Evolutionary conservation across 2,329 filamentous ascomycete species (phyloP), one percentile per base, ranked within the genome.

Genomic region (Fusarium sp.): DNA sequence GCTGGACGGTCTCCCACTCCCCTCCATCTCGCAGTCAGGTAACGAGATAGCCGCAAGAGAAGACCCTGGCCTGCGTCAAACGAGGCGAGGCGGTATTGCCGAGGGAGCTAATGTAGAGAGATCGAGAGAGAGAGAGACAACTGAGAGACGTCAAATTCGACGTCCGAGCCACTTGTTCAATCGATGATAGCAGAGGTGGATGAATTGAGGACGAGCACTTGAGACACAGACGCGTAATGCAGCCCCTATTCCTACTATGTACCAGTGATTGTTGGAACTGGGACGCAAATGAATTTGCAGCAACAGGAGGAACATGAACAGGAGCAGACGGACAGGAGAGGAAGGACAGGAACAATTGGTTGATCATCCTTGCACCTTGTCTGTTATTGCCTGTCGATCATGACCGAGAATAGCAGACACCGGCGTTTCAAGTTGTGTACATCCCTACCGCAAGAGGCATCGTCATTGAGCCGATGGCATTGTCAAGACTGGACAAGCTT

Each of bases 401-500:
- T 67, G 69, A 48, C 76, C 63, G 22, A 66, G 66, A 65, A 67
- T 41, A 78, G 76, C 57, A 80, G 75, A 74, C 75, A 61, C 72
- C 73, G 75, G 75, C 77, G 81, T 83, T 83, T 83, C 81, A 83
- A 75, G 79, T 65, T 44, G 38, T 24, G 78, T 72, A 39, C 49
- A 82, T 81, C 80, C 76, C 75, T 81, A 68, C 81, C 74, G 28
- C 36, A 78, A 74, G 66, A 60, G 70, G 79, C 20, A 78, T 70
- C 60, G 66, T 71, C 63, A 67, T 76, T 52, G 52, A 66, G 60
- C 64, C 69, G 77, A 72, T 72, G 69, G 70, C 73, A 77, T 79
- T 82, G 80, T 81, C 80, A 81, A 81, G 80, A 79, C 79, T 44
- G 76, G 81, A 82, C 80, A 83, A 82, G 81, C 81, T 83, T 82